Percentiles rank a stretch among this genome's conserved stretches.
Evolutionary conservation across 352 stramenopile species (phyloP).

Genomic region (Phytopythium montanum): DNA sequence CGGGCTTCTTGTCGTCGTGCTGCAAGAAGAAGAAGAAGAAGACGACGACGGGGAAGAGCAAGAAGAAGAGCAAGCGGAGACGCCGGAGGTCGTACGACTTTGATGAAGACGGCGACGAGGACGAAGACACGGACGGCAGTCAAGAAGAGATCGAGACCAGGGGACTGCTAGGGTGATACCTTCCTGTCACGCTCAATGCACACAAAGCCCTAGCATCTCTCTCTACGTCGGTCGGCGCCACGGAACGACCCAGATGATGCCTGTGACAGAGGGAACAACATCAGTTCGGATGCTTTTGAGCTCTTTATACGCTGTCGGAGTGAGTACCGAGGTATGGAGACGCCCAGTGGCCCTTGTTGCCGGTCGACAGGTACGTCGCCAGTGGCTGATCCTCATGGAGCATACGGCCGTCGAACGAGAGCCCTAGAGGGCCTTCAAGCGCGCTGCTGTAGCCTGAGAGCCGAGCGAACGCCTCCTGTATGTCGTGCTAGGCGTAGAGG

Average conservation of each 20-base stretch:
- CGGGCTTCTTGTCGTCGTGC: constrained; percentile 14
- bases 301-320: neutral
- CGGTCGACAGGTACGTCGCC: constrained; percentile 28
- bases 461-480: constrained; percentile 39
- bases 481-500: constrained; percentile 21
- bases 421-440: constrained; percentile 33
- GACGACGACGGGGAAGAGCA: constrained; percentile 38
- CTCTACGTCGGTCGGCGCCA: constrained; percentile 26
- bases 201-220: neutral
- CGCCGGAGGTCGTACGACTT: constrained; percentile 32
- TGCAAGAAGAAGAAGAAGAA: constrained; percentile 22
- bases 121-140: constrained; percentile 18
- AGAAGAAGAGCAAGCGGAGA: constrained; percentile 33
- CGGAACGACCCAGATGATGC: constrained; percentile 61
- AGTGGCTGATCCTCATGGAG: constrained; percentile 40
- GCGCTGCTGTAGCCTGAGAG: constrained; percentile 35
- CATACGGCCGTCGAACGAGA: constrained; percentile 37
- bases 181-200: neutral
- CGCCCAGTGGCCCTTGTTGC: constrained; percentile 20
- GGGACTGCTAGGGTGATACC: constrained; percentile 45
- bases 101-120: constrained; percentile 22
- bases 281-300: neutral
- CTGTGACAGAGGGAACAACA: constrained; percentile 8
- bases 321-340: constrained; percentile 40
- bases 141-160: constrained; percentile 30